Evolutionary conservation across 163 green algal genomes (phyloP).

Genomic region (Scenedesmus sp.): DNA sequence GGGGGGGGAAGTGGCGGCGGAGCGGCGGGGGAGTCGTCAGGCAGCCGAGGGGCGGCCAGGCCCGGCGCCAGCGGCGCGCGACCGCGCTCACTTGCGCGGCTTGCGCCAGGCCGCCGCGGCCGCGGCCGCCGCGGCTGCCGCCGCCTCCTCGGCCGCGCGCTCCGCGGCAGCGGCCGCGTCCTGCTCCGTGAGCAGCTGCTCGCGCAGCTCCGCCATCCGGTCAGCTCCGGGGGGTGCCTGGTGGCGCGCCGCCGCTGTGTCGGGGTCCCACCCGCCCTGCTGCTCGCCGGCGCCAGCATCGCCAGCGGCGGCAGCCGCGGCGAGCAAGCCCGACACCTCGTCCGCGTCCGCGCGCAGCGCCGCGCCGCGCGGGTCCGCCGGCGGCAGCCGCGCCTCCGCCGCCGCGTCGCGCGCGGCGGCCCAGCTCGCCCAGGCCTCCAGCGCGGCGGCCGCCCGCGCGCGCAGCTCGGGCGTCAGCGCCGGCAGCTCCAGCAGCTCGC

Average conservation of each 20-base stretch:
- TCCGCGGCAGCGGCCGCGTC: background rate
- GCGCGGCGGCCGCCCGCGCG: background rate
- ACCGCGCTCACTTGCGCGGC: constrained; percentile 14
- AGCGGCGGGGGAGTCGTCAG: too few relatives aligned
- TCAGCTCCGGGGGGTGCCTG: too few relatives aligned
- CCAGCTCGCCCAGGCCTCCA: background rate
- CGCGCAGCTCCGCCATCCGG: background rate
- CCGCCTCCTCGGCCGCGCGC: constrained; percentile 5
- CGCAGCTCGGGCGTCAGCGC: constrained; percentile 10
- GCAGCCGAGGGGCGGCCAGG: too few relatives aligned
- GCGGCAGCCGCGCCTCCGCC: background rate
- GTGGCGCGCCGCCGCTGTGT: background rate
- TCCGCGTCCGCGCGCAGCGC: constrained; percentile 6
- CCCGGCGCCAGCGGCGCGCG: background rate
- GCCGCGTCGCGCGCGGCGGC: background rate
- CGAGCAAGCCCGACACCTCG: background rate
- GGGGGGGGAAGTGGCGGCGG: too few relatives aligned
- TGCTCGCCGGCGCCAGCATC: background rate
- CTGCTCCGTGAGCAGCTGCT: background rate
- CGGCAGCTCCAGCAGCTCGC: constrained; percentile 33
- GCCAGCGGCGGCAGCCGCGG: background rate
- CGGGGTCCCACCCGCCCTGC: too few relatives aligned
- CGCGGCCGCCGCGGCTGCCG: constrained; percentile 32
- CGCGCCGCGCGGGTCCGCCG: constrained; percentile 1
- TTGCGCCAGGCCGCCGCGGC: constrained; percentile 47